Evolutionary conservation across 2,329 filamentous ascomycete species (phyloP), one percentile per base, ranked within the genome.

Genomic region (Fusarium redolens): DNA sequence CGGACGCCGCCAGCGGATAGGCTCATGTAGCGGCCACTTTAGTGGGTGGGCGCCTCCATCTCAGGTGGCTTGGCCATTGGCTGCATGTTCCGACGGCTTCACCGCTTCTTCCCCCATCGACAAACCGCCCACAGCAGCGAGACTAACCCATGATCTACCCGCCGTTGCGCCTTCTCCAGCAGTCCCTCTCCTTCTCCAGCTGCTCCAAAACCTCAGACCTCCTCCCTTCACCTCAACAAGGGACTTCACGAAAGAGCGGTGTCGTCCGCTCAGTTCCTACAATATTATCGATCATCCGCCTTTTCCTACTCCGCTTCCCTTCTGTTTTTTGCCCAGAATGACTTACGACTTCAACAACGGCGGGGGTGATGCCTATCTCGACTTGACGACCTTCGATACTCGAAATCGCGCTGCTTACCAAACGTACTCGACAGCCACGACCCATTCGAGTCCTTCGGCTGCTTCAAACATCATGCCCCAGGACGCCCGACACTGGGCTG

Each of bases 311-410:
- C 76, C 77, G 79, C 76, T 80, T 72, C 75, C 78, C 74, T 78
- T 76, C 76, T 78, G 75, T 72, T 74, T 80, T 77, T 77, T 79
- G 76, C 75, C 77, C 81, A 85, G 80, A 79, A 85, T 85, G 89
- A 87, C 86, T 83, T 87, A 88, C 85, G 87, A 91, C 79, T 91
- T 89, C 84, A 87, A 87, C 80, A 84, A 85, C 80, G 85, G 85
- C 82, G 81, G 82, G 79, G 86, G 85, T 82, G 88, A 91, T 81
- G 87, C 85, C 80, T 86, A 91, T 79, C 80, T 91, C 79, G 89
- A 91, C 79, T 84, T 91, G 79, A 86, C 65, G 41, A 68, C 83
- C 76, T 91, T 87, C 83, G 87, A 91, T 80, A 86, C 86, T 78
- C 86, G 86, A 79, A 89, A 88, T 78, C 85, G 86, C 72, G 85